Percentiles rank a stretch among this genome's conserved stretches.
These are phyloP conservation scores for Dichotomocladium elegans DNA, from an alignment of 371 early-diverging fungal genomes.

Conservation along the genomic window DNA sequence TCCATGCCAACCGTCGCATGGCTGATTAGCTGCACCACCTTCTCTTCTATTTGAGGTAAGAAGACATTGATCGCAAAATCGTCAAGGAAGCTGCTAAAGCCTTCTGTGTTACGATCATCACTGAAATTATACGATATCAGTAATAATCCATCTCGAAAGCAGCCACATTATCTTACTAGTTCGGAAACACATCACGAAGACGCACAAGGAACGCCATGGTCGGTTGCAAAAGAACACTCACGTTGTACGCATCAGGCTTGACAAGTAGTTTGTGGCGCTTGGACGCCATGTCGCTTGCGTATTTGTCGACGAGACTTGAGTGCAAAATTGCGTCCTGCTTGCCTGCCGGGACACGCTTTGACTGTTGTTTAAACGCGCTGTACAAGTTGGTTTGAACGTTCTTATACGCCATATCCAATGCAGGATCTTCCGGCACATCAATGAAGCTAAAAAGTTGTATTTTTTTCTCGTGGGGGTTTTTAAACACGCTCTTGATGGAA, in stretches of 20 bases:
- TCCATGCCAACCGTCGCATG: conserved; percentile 58
- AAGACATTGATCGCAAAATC: conserved; percentile 77
- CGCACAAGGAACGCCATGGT: conserved; percentile 62
- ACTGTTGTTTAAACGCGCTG: conserved; percentile 25
- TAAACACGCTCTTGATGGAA: no score
- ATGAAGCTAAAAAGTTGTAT: conserved; percentile 42
- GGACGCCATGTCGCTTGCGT: conserved; percentile 57
- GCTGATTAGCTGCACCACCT: conserved; percentile 64
- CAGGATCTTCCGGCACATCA: conserved; percentile 22
- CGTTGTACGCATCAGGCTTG: conserved; percentile 67
- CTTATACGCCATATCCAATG: conserved; percentile 36
- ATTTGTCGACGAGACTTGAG: conserved; percentile 61
- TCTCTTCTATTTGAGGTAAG: conserved; percentile 71
- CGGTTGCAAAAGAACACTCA: conserved; percentile 66
- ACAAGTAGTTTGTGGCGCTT: conserved; percentile 68
- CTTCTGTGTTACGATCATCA: conserved; percentile 49
- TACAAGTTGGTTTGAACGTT: conserved; percentile 27
- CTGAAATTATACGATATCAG: conserved; percentile 6
- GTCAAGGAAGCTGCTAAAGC: conserved; percentile 70
- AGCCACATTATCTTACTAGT: conserved; percentile 33
- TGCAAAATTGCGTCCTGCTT: conserved; percentile 13
- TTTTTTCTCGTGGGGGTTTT: conserved; percentile 21
- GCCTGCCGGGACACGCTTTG: conserved; percentile 19
- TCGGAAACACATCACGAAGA: conserved; percentile 51
- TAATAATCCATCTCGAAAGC: not conserved